Evolutionary conservation across 2,329 filamentous ascomycete genomes (phyloP).

Genomic region (Coniochaeta pulveracea): DNA sequence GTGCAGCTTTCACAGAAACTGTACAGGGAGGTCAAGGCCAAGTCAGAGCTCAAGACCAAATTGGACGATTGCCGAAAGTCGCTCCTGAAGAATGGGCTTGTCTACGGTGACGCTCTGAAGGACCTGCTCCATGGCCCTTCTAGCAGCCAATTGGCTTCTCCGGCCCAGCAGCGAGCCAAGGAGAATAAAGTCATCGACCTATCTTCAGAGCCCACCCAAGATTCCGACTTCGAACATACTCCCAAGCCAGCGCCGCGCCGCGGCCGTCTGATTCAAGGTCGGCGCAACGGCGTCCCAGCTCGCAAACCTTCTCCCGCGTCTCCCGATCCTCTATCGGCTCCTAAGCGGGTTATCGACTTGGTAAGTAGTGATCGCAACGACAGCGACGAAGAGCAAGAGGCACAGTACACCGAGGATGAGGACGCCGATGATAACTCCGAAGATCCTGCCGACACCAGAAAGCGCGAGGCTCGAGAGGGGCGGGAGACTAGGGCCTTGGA

Average conservation of each 20-base stretch:
- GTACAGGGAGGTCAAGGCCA: conserved; percentile 4
- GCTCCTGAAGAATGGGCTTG: conserved; percentile 1
- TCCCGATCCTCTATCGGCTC: neutral
- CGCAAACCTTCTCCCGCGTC: neutral
- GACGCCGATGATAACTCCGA: conserved; percentile 6
- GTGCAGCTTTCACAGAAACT: conserved; percentile 9
- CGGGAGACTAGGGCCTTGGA: conserved; percentile 45
- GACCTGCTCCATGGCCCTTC: too few relatives aligned
- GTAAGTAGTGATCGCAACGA: conserved; percentile 31
- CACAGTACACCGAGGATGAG: conserved; percentile 23
- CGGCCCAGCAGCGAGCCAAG: neutral
- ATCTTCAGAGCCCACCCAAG: neutral
- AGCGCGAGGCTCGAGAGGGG: neutral
- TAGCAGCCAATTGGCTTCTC: neutral
- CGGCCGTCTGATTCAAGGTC: conserved; percentile 3
- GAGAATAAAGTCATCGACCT: neutral
- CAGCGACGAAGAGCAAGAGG: too few relatives aligned
- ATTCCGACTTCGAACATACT: neutral
- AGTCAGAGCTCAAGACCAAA: neutral
- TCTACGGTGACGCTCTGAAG: too few relatives aligned
- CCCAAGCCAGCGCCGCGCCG: conserved; percentile 1
- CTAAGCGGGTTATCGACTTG: conserved; percentile 11
- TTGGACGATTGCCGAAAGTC: conserved; percentile 4
- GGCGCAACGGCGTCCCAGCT: neutral
- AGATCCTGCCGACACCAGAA: neutral